phyloP scores from a whole-genome alignment of 805 yeast species.

The Sugiyamaella valdiviana region DNA sequence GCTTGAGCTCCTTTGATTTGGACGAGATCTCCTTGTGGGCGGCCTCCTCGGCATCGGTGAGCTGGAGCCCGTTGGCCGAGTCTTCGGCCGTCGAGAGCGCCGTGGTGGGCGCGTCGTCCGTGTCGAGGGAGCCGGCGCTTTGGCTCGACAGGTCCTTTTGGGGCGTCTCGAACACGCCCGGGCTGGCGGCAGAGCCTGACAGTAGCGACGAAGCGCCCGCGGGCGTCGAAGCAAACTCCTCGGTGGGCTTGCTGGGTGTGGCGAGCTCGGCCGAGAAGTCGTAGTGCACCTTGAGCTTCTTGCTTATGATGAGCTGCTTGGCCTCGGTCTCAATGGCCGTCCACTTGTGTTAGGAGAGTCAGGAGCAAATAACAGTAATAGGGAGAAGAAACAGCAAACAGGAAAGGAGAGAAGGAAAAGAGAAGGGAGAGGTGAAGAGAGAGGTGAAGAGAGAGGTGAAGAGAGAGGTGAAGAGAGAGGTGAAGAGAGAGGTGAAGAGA shows the following conservation, averaged over 20 bases:
- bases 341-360: conserved; percentile 49
- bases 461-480: too few species aligned
- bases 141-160: not conserved
- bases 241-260: conserved; percentile 6
- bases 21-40: conserved; percentile 17
- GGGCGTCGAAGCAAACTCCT: not conserved
- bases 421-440: too few species aligned
- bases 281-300: conserved; percentile 61
- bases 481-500: too few species aligned
- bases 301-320: conserved; percentile 37
- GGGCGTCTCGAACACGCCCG: not conserved
- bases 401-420: too few species aligned
- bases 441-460: too few species aligned
- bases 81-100: not conserved
- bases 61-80: not conserved
- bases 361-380: conserved; percentile 49
- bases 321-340: conserved; percentile 55
- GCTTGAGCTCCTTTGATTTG: conserved; percentile 14
- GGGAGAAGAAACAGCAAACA: too few species aligned
- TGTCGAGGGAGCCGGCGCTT: not conserved
- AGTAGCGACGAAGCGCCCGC: not conserved
- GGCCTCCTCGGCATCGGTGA: not conserved
- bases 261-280: conserved; percentile 23
- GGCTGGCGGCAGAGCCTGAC: not conserved
- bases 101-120: not conserved